Base-by-base conservation (phyloP, 805 yeast species). In the Candida boleticola region DNA sequence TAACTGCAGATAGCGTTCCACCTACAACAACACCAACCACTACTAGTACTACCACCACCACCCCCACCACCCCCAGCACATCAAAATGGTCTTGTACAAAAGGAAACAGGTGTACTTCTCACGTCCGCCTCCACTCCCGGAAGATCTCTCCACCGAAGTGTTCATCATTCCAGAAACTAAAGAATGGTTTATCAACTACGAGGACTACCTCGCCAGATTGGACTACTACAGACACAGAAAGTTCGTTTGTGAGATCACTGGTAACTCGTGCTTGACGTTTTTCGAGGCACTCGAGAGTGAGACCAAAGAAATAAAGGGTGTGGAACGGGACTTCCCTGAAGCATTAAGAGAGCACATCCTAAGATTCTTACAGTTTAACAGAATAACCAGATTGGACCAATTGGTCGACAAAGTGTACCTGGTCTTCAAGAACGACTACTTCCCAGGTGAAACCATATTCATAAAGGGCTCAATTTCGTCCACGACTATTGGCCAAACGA, bases 211-310 rank as follows among this genome's bases (percentile, higher is more conserved):
- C 37, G 65, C 65, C 18, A 66, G 92, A 42, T 64, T 85, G 71
- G 89, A 85, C 59, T 85, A 83, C 62, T 86, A 85, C 60, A 75
- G 75, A 45, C 73, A 77, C 39, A 81, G 80, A 51, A 86, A 88
- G 60, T 93, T 93, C 64, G 93, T 89, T 10, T 93, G 98, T 67
- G 99, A 93, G 64, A 85, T 92, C 37, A 88, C 97, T 0, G 99
- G 99, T 11, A 87, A 89, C 54, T 84, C 97, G 14, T 85, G 95
- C 54, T 73, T 92, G 44, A 88, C 97, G 0, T 93, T 78, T 60
- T 90, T 90, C 60, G 95, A 93, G 55, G 99, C 98, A 0, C 72
- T 79, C 35, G 79, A 80, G 41, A 81, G 85, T 45, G 99, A 92
- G 65, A 75, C 45, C 37, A 61, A 55, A 43, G 80, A 55, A 54